Base-by-base conservation (phyloP, 768 basidiomycete genomes). In the Coprinopsis marcescibilis region DNA sequence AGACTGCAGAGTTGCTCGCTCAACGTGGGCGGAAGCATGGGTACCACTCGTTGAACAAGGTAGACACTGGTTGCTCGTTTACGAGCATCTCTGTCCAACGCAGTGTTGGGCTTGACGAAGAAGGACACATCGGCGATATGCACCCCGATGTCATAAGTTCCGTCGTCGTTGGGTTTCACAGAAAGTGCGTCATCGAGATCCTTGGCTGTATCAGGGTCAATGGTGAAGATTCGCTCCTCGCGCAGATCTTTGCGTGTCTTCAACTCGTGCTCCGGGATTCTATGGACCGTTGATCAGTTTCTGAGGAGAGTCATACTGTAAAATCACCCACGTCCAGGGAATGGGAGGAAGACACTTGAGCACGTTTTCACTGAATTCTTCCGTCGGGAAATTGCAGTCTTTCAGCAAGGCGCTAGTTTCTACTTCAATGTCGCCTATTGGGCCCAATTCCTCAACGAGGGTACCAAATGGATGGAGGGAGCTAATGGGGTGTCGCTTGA, bases 401-500 rank as follows among this genome's bases (percentile, higher is more conserved):
- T 98, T 98, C 54, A 99, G 73, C 50, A 99, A 71, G 6, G 96
- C 96, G 51, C 90, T 94, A 3, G 95, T 98, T 67, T 99, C 96
- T 6, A 96, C 93, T 65, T 98, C 93, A 43, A 95, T 84, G 54
- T 99, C 90, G n/a, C 96, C 96, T 51, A 99, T 99, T 15, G 93
- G 86, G 36, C 96, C 96, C 41, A 99, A 78, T 63, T 99, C 94
- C 63, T 99, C 96, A 20, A 97, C 96, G 30, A 99, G 71, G 15
- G 95, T 97, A 46, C 96, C 96, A 63, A 99, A 99, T 7, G 96
- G 96, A 76, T 98, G 96, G 13, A 99, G 78, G 30, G 95, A 98
- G 55, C 91, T 95, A 61, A 91, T 90, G 33, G 88, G 89, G 66
- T 96, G 95, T 60, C 95, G 85, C 65, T 98, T 99, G 68, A 99